Evolutionary conservation across 345 rosid species (phyloP), one percentile per base, ranked within the genome.

Genomic region (Geranium rotundifolium): DNA sequence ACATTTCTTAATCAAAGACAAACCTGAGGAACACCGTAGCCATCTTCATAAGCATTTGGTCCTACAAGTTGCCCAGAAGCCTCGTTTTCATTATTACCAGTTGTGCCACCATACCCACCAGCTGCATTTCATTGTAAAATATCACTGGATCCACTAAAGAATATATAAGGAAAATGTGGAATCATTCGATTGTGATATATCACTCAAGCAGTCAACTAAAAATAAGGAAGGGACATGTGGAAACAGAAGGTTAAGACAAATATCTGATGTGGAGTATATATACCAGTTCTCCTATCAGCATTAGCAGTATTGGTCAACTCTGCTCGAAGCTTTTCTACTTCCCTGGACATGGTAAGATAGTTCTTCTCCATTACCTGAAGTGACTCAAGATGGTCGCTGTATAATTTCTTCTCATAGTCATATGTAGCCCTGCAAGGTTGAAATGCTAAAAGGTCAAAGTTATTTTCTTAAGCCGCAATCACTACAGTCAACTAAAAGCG

Each of bases 331-430:
- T 93, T 90, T 71, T 93, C 95, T 63, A 90, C 91, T 77, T 93
- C 99, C 83, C 75, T 79, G 30, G 95, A 81, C 99, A 93, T 88
- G 23, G 84, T 81, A 66, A 77, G 76, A 63, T 88, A 90, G 78
- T 88, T 88, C 72, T 86, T 82, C 76, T 90, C 90, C 99, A 93
- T 90, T 29, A 79, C 88, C 71, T 90, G 96, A 71, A 90, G 95
- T 67, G 91, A 87, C 74, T 90, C 90, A 6, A 88, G 88, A 79
- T 93, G 97, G 77, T 90, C 99, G 50, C 72, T 85, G 71, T 87
- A 93, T 72, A 83, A 75, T 75, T 85, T 90, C 81, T 86, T 88
- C 71, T 93, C 99, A 62, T 79, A 81, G 60, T 93, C 99, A 67
- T 78, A 93, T 1, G 95, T 84, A 62, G 80, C 77, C 84, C 99